Evolutionary conservation across 495 filamentous ascomycete species (phyloP), one percentile per base, ranked within the genome.

Genomic region (Cudoniella acicularis): DNA sequence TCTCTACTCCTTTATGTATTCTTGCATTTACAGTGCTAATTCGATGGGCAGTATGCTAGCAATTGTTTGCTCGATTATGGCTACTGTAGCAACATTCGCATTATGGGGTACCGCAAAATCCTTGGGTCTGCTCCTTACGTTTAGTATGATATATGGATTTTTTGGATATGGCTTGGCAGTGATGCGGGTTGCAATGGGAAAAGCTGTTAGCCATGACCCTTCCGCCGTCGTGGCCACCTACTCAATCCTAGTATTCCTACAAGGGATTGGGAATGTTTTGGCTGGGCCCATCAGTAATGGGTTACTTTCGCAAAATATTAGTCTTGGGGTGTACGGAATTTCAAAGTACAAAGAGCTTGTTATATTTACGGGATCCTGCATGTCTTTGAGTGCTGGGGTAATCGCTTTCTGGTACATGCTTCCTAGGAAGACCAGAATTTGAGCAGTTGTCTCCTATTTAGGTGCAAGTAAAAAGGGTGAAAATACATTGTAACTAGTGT

Each of bases 161-260:
- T 76, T 74, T 56, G 73, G 57, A 0, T 69, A 67, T 30, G 73
- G 68, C 3, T 76, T 70, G 49, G 64, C 50, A 1, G 61, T 69
- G 0, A 57, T 72, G 51, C 66, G 71, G 57, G 60, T 61, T 10
- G 56, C 61, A 18, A 73, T 74, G 66, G 67, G 65, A 0, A 62
- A 48, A 1, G 68, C 66, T 3, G 63, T 72, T 21, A 71, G 66
- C 43, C 63, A 68, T 41, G 69, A 70, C 22, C 67, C 65, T 27
- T 70, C 66, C 20, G 64, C 87, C 40, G 77, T 81, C 1, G 79
- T 80, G 2, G 68, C 84, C 52, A 72, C 87, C 0, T 83, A 49
- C 42, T 63, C 64, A 13, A 66, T 74, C 20, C 66, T 74, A 20
- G 65, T 66, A 0, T 66, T 73, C 17, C 57, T 67, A 10, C 67